Conservation (phyloP, 2,329 filamentous ascomycete genomes). For the Phyllosticta capitalensis region DNA sequence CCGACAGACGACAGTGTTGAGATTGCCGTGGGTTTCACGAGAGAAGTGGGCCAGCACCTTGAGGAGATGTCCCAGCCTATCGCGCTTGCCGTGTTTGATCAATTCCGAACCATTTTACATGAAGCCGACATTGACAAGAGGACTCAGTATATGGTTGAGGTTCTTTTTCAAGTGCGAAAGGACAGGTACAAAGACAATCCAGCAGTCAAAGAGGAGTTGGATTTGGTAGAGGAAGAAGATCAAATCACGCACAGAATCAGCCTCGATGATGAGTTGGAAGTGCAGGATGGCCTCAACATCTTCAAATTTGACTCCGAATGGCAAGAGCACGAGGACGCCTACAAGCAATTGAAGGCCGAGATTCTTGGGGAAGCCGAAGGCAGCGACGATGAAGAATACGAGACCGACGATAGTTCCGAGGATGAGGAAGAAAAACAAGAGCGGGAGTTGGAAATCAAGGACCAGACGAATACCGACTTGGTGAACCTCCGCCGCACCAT, state of each 20-base stretch:
- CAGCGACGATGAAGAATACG: slow-evolving; percentile 62
- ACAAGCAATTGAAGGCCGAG: slow-evolving; percentile 82
- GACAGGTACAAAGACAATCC: slow-evolving; percentile 95
- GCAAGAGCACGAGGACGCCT: slow-evolving; percentile 83
- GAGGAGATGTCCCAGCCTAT: slow-evolving; percentile 93
- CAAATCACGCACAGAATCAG: slow-evolving; percentile 86
- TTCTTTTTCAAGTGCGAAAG: slow-evolving; percentile 91
- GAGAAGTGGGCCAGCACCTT: slow-evolving; percentile 86
- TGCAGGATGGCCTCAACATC: slow-evolving; percentile 82
- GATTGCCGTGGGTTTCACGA: slow-evolving; percentile 87
- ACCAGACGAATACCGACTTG: slow-evolving; percentile 91
- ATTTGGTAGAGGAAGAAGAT: slow-evolving; percentile 94
- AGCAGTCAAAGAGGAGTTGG: slow-evolving; percentile 81
- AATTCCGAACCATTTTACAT: slow-evolving; percentile 89
- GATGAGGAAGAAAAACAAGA: slow-evolving; percentile 69
- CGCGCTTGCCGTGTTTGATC: slow-evolving; percentile 83
- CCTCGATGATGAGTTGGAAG: slow-evolving; percentile 71
- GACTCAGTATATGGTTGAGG: slow-evolving; percentile 99
- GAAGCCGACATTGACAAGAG: slow-evolving; percentile 96
- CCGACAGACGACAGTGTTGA: slow-evolving; percentile 96
- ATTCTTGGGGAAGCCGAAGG: slow-evolving; percentile 73
- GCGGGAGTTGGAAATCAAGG: slow-evolving; percentile 88
- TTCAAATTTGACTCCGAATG: slow-evolving; percentile 91
- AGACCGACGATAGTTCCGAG: slow-evolving; percentile 57
- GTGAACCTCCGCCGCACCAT: slow-evolving; percentile 90